Evolutionary conservation across 139 green algal genomes (phyloP), one percentile per base, ranked within the genome.

Genomic region (Chlorella vulgaris): DNA sequence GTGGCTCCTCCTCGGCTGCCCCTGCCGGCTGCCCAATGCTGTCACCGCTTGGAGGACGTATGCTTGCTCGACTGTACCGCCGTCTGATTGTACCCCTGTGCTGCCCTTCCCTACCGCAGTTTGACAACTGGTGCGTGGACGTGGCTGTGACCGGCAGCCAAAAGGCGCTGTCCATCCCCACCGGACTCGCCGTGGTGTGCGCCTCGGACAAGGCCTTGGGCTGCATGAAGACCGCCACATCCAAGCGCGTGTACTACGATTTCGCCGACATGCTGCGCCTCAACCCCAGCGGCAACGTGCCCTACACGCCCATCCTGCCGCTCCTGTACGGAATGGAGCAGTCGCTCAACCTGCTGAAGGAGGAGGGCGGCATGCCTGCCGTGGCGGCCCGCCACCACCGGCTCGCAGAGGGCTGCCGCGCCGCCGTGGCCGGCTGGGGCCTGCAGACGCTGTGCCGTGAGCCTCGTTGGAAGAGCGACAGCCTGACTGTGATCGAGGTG

Each of bases 111-210:
- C 55, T 21, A 8, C 55, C 55, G 55, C 80, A 92, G 62, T 93
- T 99, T 74, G 96, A 99, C 84, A 87, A 98, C 31, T 99, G 96
- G 96, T 73, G 92, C 24, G 96, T 99, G 31, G 96, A 99, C 86
- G 91, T 98, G 53, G 96, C 96, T 26, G 92, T 99, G 31, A 99
- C 96, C 22, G 96, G 96, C 39, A 95, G 87, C 10, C 96, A 99
- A 87, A 99, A 99, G 88, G 96, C 96, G 40, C 90, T 99, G 51
- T 97, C 91, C 31, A 84, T 99, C 86, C 96, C 96, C 38, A 99
- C 96, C 0, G 96, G 96, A 67, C 89, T 99, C 13, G 94, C 83
- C 7, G 87, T 98, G 47, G 89, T 98, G 33, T 95, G 91, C 60
- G 94, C 89, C 0, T 93, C 86, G 1, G 77, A 90, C n/a, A 98